phyloP scores from a whole-genome alignment of 805 yeast genomes.

The Yarrowia deformans region DNA sequence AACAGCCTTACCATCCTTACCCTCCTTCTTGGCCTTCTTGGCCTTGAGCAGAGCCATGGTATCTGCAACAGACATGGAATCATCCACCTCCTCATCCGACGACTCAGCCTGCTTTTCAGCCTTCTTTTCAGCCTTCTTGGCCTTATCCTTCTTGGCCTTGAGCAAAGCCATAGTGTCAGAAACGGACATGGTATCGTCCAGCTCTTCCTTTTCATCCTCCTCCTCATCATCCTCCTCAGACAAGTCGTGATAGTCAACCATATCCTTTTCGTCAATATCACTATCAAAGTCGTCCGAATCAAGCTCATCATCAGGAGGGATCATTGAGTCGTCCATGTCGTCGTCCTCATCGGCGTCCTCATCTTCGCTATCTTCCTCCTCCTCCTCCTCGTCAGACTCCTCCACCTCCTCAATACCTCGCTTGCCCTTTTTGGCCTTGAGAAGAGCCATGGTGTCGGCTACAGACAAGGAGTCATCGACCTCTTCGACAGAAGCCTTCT shows the following conservation, averaged over 20 bases:
- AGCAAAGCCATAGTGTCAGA: constrained; percentile 21
- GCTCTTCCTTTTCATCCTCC: constrained; percentile 2
- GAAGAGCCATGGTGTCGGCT: constrained; percentile 7
- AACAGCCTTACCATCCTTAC: not conserved
- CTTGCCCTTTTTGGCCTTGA: constrained; percentile 22
- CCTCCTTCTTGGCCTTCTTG: constrained; percentile 46
- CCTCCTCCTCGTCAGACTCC: not conserved
- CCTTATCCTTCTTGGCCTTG: not conserved
- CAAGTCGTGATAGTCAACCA: constrained; percentile 49
- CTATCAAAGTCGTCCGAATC: constrained; percentile 16
- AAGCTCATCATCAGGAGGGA: constrained; percentile 14
- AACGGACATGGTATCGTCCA: constrained; percentile 1
- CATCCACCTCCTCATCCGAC: not conserved
- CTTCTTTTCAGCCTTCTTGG: not conserved
- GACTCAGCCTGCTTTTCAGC: not conserved
- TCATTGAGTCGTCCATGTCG: not conserved
- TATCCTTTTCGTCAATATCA: constrained; percentile 40
- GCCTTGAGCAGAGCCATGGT: constrained; percentile 44
- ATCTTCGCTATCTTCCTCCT: not conserved
- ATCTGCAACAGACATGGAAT: constrained; percentile 42
- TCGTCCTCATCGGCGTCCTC: not conserved
- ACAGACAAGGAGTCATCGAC: constrained; percentile 8
- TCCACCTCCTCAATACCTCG: constrained; percentile 9
- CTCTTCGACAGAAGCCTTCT: not conserved
- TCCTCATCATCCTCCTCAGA: constrained; percentile 42